Conservation (phyloP, 768 basidiomycete species). For the Boletus sp. region DNA sequence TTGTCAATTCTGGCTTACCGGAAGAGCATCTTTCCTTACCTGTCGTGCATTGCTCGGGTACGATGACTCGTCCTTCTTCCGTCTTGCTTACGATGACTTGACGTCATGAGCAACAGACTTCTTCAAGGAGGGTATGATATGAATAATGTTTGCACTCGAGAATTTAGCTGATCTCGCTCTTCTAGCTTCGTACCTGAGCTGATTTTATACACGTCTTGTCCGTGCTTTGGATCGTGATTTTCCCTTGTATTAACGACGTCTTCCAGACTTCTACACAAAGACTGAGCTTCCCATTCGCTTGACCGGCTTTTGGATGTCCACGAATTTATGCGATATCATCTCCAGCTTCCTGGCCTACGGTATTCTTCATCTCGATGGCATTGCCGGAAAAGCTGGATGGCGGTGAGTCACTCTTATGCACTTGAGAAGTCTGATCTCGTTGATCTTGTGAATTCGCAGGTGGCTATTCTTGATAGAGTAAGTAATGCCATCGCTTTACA, state of each 20-base stretch:
- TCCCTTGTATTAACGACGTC: neutral
- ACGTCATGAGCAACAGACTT: constrained; percentile 21
- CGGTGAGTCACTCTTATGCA: constrained; percentile 43
- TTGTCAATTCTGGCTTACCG: constrained; percentile 54
- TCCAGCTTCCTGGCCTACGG: too few species aligned
- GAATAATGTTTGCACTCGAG: neutral
- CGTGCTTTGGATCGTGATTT: constrained; percentile 12
- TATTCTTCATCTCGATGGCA: too few species aligned
- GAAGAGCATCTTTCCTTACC: constrained; percentile 48
- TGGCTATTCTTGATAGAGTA: constrained; percentile 36
- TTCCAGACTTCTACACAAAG: constrained; percentile 46
- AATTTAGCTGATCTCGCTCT: neutral
- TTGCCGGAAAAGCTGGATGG: too few species aligned
- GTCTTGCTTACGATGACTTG: neutral
- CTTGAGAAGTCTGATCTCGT: too few species aligned
- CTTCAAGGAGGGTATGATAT: constrained; percentile 46
- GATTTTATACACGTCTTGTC: constrained; percentile 60
- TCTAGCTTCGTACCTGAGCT: constrained; percentile 55
- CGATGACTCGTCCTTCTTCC: constrained; percentile 24
- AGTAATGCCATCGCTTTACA: neutral
- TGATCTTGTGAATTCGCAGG: too few species aligned
- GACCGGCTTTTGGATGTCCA: constrained; percentile 67
- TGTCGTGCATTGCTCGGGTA: constrained; percentile 33
- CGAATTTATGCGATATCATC: constrained; percentile 52
- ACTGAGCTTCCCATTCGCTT: too few species aligned